Conservation (phyloP, 306 rosid genomes). For the Lagenaria siceraria region DNA sequence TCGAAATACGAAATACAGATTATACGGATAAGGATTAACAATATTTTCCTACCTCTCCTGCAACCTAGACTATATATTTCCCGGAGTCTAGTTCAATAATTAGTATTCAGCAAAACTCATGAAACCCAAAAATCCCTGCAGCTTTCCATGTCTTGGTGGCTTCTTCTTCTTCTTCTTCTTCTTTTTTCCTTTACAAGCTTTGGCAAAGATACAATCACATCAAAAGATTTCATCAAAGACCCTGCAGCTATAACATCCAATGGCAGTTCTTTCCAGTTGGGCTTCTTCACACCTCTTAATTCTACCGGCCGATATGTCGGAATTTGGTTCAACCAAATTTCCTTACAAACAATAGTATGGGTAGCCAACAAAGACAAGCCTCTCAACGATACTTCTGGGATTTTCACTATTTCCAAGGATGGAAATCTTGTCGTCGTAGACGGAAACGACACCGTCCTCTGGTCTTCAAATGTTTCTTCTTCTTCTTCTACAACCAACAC, state of each 20-base stretch:
- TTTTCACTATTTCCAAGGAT: background rate
- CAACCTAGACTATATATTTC: no score
- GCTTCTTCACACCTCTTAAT: background rate
- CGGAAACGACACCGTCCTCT: background rate
- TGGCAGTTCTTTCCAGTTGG: background rate
- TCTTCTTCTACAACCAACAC: background rate
- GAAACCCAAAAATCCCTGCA: background rate
- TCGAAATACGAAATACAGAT: no score
- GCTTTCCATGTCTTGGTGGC: background rate
- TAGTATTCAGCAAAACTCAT: no score
- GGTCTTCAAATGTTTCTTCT: constrained; percentile 17
- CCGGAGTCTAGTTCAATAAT: no score
- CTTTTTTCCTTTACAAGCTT: background rate
- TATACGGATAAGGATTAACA: no score
- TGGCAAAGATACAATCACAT: background rate
- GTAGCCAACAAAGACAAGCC: constrained; percentile 14
- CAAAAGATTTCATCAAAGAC: background rate
- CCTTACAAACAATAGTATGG: background rate
- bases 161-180: background rate
- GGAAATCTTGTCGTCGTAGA: constrained; percentile 14
- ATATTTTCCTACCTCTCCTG: no score
- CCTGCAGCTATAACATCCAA: background rate
- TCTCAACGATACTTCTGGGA: constrained; percentile 4
- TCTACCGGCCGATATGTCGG: constrained; percentile 4
- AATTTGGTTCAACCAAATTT: background rate